Conservation (phyloP, 2,329 filamentous ascomycete species). For the Sporothrix euskadiensis region DNA sequence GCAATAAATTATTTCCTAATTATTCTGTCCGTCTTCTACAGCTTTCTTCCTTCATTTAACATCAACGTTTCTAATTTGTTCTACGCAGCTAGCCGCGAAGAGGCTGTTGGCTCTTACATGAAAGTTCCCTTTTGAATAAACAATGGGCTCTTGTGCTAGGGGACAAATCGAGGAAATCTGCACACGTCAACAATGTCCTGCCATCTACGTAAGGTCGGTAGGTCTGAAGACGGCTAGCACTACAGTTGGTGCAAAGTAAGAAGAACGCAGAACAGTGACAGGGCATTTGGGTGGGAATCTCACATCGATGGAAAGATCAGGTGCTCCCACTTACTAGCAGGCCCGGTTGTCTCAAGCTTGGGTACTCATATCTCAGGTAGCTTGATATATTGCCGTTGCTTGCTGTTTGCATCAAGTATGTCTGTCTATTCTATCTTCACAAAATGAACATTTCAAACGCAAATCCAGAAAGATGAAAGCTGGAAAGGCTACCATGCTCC, state of each 20-base stretch:
- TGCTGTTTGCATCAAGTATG: not conserved
- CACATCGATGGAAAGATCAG: too few relatives aligned
- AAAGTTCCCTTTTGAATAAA: not conserved
- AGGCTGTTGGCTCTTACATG: slow-evolving; percentile 5
- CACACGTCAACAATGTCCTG: not conserved
- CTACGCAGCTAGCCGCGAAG: slow-evolving; percentile 1
- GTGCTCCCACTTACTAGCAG: not conserved
- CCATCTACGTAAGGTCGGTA: not conserved
- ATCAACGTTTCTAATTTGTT: slow-evolving; percentile 16
- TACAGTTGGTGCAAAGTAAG: not conserved
- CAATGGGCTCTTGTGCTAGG: not conserved
- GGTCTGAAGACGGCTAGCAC: not conserved
- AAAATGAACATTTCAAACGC: not conserved
- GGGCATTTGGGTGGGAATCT: too few relatives aligned
- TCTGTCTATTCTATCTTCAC: not conserved
- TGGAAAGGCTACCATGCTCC: not conserved
- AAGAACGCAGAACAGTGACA: not conserved
- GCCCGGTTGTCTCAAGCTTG: not conserved
- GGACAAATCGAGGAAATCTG: not conserved
- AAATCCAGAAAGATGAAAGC: not conserved
- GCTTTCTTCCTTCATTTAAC: not conserved
- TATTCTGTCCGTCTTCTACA: not conserved
- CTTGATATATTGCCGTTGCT: not conserved
- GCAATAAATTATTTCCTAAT: not conserved
- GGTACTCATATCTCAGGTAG: not conserved